A percentile compares a stretch with the other conserved stretches of the same genome.
Conservation (phyloP, 2,329 filamentous ascomycete species). For the Nigrograna mackinnonii region DNA sequence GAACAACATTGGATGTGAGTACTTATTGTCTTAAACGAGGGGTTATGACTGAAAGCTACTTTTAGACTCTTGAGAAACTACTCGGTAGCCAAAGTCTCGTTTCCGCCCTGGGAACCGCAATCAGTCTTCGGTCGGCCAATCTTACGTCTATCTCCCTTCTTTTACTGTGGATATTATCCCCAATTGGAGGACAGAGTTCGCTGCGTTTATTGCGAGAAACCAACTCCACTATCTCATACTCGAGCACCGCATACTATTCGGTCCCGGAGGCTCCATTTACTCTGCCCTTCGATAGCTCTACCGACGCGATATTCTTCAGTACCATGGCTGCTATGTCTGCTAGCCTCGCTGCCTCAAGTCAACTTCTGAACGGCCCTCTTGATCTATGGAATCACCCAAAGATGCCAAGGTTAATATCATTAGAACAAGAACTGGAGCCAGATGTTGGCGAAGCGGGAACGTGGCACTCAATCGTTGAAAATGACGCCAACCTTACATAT, state of each 20-base stretch:
- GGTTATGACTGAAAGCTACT: not conserved
- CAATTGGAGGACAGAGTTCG: not conserved
- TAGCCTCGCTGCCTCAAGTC: no score
- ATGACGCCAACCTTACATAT: no score
- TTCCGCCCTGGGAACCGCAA: not conserved
- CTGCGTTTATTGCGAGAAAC: not conserved
- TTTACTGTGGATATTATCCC: not conserved
- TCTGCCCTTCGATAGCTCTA: no score
- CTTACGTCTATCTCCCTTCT: not conserved
- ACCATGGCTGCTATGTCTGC: no score
- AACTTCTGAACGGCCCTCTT: not conserved
- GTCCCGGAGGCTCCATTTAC: no score
- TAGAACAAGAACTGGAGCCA: no score
- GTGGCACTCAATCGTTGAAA: no score
- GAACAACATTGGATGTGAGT: not conserved
- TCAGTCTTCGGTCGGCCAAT: not conserved
- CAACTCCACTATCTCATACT: not conserved
- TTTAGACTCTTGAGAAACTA: not conserved
- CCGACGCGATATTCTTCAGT: no score
- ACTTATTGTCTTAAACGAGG: not conserved
- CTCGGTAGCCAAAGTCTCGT: not conserved
- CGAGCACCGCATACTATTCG: not conserved
- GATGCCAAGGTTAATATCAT: no score
- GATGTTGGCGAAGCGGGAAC: no score
- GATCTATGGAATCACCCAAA: not conserved